Evolutionary conservation across 352 stramenopile genomes (phyloP), one percentile per base, ranked within the genome.

Genomic region (Phytophthora citrophthora): DNA sequence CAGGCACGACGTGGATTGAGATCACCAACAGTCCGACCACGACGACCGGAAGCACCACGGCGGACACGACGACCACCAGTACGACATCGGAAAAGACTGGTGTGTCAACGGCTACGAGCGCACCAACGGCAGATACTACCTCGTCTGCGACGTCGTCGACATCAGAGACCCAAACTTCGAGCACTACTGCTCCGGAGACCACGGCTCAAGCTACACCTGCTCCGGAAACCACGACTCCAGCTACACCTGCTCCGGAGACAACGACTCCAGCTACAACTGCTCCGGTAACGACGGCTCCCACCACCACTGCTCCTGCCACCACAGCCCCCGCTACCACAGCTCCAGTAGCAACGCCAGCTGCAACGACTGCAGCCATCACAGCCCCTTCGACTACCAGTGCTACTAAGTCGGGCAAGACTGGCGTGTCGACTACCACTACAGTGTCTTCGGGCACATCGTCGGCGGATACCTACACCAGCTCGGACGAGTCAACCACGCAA

Each of bases 21-120:
- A 51, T 68, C 36, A 68, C 60, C 18, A 68, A 68, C 52, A 68
- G 46, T 20, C 54, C 61, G 23, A 54, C 24, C 34, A 68, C 57
- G 16, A 46, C 55, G 6, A 64, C 58, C 26, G 61, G 27, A 57
- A 68, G 36, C 49, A 32, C 44, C 9, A 23, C 23, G 8, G 40
- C 59, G 16, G 52, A 48, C 20, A 46, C 58, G n/a, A 29, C 26
- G 2, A 54, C 31, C 9, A 62, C 41, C 39, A 4, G 44, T 15
- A 47, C 39, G 29, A 64, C 57, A 38, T 55, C 61, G 34, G 61
- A 54, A 4, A 32, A 51, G 8, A 50, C 61, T 23, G 45, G 31
- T 20, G 51, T 47, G 16, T 41, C 62, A 12, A 41, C 36, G n/a
- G 45, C 26, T 29, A 52, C 45, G 26, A 52, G 45, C 15, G 45